These are phyloP conservation scores for Chlamydomonas sphaeroides DNA, from an alignment of 139 green algal species.

Conservation along the genomic window DNA sequence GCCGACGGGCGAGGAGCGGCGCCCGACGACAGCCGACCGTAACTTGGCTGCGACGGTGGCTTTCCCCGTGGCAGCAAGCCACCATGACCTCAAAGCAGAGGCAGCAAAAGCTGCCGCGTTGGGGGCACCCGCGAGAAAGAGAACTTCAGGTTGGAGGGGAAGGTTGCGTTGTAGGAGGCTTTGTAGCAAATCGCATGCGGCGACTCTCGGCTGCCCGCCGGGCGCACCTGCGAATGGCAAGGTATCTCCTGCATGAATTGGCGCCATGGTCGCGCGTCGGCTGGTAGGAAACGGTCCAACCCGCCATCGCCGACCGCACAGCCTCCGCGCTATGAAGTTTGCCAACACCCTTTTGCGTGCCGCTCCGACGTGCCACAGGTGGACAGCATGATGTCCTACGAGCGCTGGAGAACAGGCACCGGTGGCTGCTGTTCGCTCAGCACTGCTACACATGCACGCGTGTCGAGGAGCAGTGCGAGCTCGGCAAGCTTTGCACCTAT, in stretches of 20 bases:
- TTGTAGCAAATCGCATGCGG: background rate
- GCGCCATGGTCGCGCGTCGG: background rate
- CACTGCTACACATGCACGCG: conserved; percentile 35
- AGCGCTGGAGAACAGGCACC: conserved; percentile 25
- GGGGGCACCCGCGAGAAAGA: background rate
- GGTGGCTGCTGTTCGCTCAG: conserved; percentile 35
- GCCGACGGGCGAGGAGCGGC: too few relatives aligned
- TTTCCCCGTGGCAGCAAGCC: too few relatives aligned
- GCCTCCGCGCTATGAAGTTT: background rate
- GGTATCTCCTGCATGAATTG: background rate
- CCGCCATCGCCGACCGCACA: background rate
- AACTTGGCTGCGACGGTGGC: too few relatives aligned
- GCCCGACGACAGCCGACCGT: too few relatives aligned
- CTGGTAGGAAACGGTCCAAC: background rate
- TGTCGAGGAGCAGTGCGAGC: conserved; percentile 9
- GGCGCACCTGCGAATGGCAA: background rate
- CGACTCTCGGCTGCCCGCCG: too few relatives aligned
- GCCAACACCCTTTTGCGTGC: background rate
- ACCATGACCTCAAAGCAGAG: too few relatives aligned
- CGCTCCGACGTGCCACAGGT: background rate
- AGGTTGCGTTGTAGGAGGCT: background rate
- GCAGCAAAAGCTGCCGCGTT: conserved; percentile 3
- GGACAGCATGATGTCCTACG: background rate
- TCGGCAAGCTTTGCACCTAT: conserved; percentile 38
- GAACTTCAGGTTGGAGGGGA: background rate